A percentile compares a stretch with the other conserved stretches of the same genome.
Conservation (phyloP, 2,329 filamentous ascomycete species). For the Xylogone sp. region DNA sequence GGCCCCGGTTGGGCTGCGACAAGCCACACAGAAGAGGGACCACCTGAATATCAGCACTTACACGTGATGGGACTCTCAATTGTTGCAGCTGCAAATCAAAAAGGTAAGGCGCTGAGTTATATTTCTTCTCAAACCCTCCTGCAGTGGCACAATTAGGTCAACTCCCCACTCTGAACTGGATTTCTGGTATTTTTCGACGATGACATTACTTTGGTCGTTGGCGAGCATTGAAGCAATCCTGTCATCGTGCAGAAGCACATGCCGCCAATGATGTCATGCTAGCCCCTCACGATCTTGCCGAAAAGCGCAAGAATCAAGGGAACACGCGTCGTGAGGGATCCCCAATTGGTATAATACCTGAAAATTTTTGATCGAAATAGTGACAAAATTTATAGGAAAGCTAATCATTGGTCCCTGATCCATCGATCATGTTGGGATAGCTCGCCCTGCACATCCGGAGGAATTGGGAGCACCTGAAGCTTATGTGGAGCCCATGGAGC, state of each 20-base stretch:
- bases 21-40: not conserved
- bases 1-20: not conserved
- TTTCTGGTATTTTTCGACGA: not conserved
- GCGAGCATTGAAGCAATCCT: not conserved
- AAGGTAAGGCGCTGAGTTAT: too few relatives aligned
- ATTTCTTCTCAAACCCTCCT: too few relatives aligned
- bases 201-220: not conserved
- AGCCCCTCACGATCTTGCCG: not conserved
- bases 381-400: too few relatives aligned
- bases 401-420: too few relatives aligned
- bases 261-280: not conserved
- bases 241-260: not conserved
- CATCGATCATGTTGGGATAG: too few relatives aligned
- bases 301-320: not conserved
- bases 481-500: too few relatives aligned
- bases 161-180: not conserved
- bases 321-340: not conserved
- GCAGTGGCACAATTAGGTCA: not conserved
- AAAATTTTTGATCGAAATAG: too few relatives aligned
- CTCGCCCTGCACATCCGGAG: too few relatives aligned
- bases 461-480: too few relatives aligned
- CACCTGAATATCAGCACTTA: not conserved
- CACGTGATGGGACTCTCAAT: not conserved
- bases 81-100: too few relatives aligned
- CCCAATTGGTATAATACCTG: not conserved